Evolutionary conservation across 2,329 filamentous ascomycete genomes (phyloP).

Genomic region (Fusarium liriodendri): DNA sequence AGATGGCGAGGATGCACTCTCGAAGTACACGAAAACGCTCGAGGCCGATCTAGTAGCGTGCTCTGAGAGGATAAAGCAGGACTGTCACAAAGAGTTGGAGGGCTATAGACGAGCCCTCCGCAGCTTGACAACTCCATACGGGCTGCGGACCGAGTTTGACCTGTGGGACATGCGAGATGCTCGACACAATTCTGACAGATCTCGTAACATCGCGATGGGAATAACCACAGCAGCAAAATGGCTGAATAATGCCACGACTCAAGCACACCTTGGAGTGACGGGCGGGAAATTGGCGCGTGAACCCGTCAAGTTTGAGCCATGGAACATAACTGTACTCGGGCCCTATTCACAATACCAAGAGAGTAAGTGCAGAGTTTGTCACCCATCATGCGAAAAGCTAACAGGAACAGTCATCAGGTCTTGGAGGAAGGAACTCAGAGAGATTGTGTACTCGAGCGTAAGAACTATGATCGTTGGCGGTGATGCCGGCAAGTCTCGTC

Average conservation of each 20-base stretch:
- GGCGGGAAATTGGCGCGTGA: not conserved
- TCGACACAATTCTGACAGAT: not conserved
- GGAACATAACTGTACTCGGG: not conserved
- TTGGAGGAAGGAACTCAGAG: not conserved
- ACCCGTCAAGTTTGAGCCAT: not conserved
- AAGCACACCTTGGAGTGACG: not conserved
- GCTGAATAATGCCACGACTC: not conserved
- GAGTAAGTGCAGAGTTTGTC: not conserved
- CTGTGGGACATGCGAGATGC: constrained; percentile 1
- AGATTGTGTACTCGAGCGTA: not conserved
- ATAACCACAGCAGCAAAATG: not conserved
- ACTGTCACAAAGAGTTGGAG: not conserved
- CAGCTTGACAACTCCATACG: not conserved
- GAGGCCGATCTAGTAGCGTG: not conserved
- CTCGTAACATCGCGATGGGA: not conserved
- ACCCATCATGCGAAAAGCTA: not conserved
- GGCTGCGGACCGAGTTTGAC: not conserved
- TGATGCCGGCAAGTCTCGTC: not conserved
- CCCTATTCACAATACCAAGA: constrained; percentile 1
- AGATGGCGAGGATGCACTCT: not conserved
- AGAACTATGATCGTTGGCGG: constrained; percentile 6
- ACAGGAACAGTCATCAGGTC: constrained; percentile 8
- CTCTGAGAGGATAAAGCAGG: not conserved
- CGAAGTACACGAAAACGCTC: not conserved
- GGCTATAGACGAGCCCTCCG: not conserved